Evolutionary conservation across 2,329 filamentous ascomycete species (phyloP).

Genomic region (Phialophora tarda): DNA sequence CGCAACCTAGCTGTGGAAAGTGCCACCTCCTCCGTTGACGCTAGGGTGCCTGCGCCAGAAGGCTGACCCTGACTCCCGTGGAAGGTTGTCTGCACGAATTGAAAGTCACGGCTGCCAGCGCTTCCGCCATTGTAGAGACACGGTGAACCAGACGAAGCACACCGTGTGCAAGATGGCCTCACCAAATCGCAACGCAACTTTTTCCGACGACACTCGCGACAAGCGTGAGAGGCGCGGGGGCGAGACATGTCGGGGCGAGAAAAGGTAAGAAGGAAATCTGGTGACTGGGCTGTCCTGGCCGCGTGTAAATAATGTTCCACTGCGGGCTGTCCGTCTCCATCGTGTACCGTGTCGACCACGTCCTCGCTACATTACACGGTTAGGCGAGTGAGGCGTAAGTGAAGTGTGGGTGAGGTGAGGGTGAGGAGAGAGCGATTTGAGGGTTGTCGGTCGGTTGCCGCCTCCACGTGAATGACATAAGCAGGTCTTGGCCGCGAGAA

Average conservation of each 20-base stretch:
- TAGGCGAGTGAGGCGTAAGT: background rate
- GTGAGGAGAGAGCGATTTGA: background rate
- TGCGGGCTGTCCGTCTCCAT: background rate
- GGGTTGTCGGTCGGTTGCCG: background rate
- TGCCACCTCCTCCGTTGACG: background rate
- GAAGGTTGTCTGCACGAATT: constrained; percentile 6
- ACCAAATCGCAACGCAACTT: constrained; percentile 8
- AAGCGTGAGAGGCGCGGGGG: constrained; percentile 3
- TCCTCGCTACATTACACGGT: background rate
- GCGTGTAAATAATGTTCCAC: background rate
- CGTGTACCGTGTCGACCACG: background rate
- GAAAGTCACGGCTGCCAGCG: background rate
- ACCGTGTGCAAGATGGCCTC: constrained; percentile 3
- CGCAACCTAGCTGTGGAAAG: background rate
- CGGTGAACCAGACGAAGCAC: background rate
- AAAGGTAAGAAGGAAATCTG: background rate
- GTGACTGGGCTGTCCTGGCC: background rate
- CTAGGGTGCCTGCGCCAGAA: background rate
- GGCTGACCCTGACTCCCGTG: background rate
- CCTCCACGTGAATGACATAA: background rate
- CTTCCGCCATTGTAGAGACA: constrained; percentile 1
- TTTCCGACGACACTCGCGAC: constrained; percentile 2
- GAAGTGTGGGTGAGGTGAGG: background rate
- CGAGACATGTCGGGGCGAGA: background rate
- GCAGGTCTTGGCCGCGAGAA: background rate